phyloP scores from a whole-genome alignment of 75 land plant species.

The Sequoiadendron giganteum region DNA sequence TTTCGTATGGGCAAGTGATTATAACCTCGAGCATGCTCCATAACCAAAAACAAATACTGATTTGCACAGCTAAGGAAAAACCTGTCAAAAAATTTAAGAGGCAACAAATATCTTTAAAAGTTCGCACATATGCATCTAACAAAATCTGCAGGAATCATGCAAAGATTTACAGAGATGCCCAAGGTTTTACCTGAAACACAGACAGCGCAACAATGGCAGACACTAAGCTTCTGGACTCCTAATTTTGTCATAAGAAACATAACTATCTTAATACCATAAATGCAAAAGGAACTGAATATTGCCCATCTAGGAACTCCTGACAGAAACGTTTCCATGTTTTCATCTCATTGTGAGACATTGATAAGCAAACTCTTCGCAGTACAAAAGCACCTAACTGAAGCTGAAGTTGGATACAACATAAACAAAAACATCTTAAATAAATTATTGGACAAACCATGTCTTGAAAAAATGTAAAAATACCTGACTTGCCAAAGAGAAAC shows the following conservation, averaged over 20 bases:
- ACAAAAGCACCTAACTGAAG: not conserved
- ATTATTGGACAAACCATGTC: not conserved
- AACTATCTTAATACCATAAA: not conserved
- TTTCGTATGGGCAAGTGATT: not conserved
- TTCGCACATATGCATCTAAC: not conserved
- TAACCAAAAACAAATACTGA: not conserved
- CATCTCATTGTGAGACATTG: not conserved
- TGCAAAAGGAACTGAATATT: not conserved
- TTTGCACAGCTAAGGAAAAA: not conserved
- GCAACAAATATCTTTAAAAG: not conserved
- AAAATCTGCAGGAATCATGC: not conserved
- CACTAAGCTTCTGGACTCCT: not conserved
- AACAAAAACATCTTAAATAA: not conserved
- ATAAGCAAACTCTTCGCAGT: not conserved
- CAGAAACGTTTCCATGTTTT: not conserved
- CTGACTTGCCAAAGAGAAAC: conserved; percentile 3
- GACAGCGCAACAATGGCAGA: not conserved
- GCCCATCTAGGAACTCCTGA: not conserved
- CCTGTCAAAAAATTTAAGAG: not conserved
- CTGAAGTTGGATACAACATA: not conserved
- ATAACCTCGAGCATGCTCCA: conserved; percentile 6
- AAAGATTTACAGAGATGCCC: not conserved
- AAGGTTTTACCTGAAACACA: not conserved
- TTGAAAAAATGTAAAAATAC: not conserved
- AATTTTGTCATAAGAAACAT: not conserved